Percentiles rank a stretch among this genome's conserved stretches.
phyloP scores from a whole-genome alignment of 352 stramenopile species.

The Stephanocyclus meneghinianus region DNA sequence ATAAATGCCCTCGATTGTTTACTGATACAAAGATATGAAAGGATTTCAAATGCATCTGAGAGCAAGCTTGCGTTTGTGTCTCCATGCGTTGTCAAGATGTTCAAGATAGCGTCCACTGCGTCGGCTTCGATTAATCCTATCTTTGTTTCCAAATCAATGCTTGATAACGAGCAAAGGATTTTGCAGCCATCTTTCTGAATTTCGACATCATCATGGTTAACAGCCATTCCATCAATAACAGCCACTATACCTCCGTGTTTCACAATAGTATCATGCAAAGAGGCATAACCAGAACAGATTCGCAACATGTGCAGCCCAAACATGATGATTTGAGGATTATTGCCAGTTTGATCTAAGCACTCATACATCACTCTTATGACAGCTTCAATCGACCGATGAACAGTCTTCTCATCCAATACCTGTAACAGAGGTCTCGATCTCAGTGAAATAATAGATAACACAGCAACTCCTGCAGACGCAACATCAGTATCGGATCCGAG shows the following conservation, averaged over 20 bases:
- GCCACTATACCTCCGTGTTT: constrained; percentile 61
- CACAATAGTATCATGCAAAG: constrained; percentile 34
- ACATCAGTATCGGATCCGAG: not conserved
- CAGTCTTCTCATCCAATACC: not conserved
- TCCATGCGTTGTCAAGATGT: constrained; percentile 38
- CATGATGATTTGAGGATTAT: constrained; percentile 15
- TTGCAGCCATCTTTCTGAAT: constrained; percentile 59
- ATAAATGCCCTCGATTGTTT: constrained; percentile 53
- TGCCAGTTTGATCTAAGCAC: constrained; percentile 20
- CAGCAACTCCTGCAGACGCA: constrained; percentile 9
- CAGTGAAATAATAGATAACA: constrained; percentile 22
- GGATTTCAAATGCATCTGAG: constrained; percentile 39
- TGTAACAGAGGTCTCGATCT: not conserved
- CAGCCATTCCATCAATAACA: constrained; percentile 62
- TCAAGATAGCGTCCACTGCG: constrained; percentile 60
- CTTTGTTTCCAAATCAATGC: constrained; percentile 48
- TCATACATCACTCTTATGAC: constrained; percentile 19
- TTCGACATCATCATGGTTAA: constrained; percentile 27
- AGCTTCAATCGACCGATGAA: constrained; percentile 11
- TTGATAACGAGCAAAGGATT: constrained; percentile 54
- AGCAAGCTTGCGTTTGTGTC: constrained; percentile 34
- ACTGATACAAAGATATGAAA: constrained; percentile 54
- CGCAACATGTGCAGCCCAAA: constrained; percentile 7
- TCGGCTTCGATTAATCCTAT: constrained; percentile 60
- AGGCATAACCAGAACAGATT: not conserved